phyloP scores from a whole-genome alignment of 805 yeast genomes.

The Candida endomychidarum region DNA sequence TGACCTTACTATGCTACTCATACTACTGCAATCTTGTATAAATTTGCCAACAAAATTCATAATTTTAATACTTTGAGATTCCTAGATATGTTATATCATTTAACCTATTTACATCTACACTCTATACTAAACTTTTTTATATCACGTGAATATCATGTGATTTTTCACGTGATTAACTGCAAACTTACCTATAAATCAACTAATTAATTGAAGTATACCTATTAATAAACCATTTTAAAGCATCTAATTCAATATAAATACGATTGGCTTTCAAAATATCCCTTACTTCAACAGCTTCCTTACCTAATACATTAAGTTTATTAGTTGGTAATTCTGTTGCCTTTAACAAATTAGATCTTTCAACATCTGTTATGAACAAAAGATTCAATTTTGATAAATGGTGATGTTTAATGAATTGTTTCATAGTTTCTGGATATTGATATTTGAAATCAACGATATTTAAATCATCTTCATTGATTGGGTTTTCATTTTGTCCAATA shows the following conservation, averaged over 20 bases:
- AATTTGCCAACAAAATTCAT: no score
- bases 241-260: slow-evolving; percentile 67
- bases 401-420: slow-evolving; percentile 50
- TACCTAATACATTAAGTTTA: slow-evolving; percentile 63
- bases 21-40: no score
- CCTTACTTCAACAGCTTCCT: slow-evolving; percentile 79
- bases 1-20: background rate
- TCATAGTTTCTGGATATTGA: slow-evolving; percentile 45
- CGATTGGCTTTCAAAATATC: slow-evolving; percentile 80
- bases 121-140: no score
- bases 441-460: slow-evolving; percentile 37
- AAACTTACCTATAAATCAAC: no score
- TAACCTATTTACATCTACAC: slow-evolving; percentile 17
- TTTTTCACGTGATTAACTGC: no score
- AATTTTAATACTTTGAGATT: no score
- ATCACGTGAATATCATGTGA: no score
- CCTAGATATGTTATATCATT: no score
- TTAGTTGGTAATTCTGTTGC: slow-evolving; percentile 54
- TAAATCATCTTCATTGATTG: slow-evolving; percentile 21
- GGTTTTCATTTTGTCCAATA: slow-evolving; percentile 46
- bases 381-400: slow-evolving; percentile 52
- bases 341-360: slow-evolving; percentile 57
- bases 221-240: slow-evolving; percentile 60
- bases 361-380: slow-evolving; percentile 65
- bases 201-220: no score